Evolutionary conservation across 2,329 filamentous ascomycete genomes (phyloP), one percentile per base, ranked within the genome.

Genomic region (Hypoxylon sp.): DNA sequence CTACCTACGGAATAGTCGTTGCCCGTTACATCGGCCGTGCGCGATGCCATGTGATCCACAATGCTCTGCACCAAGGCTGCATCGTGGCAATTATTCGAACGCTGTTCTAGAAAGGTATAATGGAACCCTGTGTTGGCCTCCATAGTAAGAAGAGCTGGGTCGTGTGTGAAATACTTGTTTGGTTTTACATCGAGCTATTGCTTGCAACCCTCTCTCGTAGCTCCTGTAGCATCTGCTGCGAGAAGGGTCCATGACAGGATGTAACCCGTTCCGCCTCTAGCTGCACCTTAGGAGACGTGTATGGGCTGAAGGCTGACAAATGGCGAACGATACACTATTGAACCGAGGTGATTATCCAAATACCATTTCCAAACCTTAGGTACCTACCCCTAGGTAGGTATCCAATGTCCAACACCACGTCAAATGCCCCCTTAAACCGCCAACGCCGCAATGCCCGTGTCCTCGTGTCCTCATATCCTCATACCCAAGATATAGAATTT

Each of bases 31-130:
- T 66, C 46, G 49, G 11, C 34, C 39, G 26, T 11, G 47, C 54
- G 15, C 41, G 50, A 39, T 54, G 20, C 63, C 55, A 58, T 46
- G 26, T 11, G 41, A 55, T 49, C 54, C 20, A 59, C 19, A n/a
- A 61, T 51, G 22, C 37, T 51, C 50, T 59, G 39, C 57, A 59
- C 53, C 65, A 34, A 54, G 47, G 30, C 52, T 59, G 50, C 54
- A 55, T 63, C 53, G 56, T 61, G 34, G 44, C 50, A 51, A 10
- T 11, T 47, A 20, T 68, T 59, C 53, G 48, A 63, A 37, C n/a
- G 22, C 20, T 26, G 44, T 68, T 66, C 65, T 68, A 64, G 59
- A 68, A 66, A 54, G 37, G 19, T 37, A 54, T 30, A 51, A 34
- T 30, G 47, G 20, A 24, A 47, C 26, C 17, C 44, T 26, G 50